These are phyloP conservation scores for Rhododendron williamsianum DNA, from an alignment of 148 eudicot species.

Conservation along the genomic window DNA sequence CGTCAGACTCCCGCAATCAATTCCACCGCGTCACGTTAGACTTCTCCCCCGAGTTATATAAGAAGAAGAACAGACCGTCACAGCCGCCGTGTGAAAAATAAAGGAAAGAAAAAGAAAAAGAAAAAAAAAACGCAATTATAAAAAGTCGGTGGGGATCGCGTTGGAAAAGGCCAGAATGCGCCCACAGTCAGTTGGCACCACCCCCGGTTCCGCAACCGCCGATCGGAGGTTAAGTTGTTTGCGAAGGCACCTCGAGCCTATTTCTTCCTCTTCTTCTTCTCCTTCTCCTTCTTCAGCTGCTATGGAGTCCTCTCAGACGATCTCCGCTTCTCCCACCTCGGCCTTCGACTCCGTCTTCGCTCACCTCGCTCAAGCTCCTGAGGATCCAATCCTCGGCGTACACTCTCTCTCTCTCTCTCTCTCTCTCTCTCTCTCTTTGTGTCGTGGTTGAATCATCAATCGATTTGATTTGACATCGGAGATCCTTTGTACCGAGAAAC, in stretches of 20 bases:
- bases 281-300: neutral
- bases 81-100: neutral
- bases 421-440: neutral
- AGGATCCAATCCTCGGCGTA: slow-evolving; percentile 99
- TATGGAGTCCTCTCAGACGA: slow-evolving; percentile 13
- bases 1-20: neutral
- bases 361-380: slow-evolving; percentile 75
- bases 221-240: slow-evolving; percentile 55
- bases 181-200: slow-evolving; percentile 7
- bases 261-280: neutral
- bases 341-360: slow-evolving; percentile 52
- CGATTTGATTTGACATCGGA: no score
- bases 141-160: neutral
- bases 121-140: neutral
- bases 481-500: no score
- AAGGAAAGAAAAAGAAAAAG: no score
- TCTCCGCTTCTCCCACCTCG: slow-evolving; percentile 51
- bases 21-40: slow-evolving; percentile 4
- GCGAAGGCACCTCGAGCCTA: slow-evolving; percentile 48
- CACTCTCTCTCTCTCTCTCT: neutral
- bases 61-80: neutral
- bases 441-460: neutral
- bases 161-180: slow-evolving; percentile 16
- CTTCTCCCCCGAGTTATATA: neutral
- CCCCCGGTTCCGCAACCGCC: slow-evolving; percentile 26